Evolutionary conservation across 768 basidiomycete species (phyloP), one percentile per base, ranked within the genome.

Genomic region (Tephrocybe sp.): DNA sequence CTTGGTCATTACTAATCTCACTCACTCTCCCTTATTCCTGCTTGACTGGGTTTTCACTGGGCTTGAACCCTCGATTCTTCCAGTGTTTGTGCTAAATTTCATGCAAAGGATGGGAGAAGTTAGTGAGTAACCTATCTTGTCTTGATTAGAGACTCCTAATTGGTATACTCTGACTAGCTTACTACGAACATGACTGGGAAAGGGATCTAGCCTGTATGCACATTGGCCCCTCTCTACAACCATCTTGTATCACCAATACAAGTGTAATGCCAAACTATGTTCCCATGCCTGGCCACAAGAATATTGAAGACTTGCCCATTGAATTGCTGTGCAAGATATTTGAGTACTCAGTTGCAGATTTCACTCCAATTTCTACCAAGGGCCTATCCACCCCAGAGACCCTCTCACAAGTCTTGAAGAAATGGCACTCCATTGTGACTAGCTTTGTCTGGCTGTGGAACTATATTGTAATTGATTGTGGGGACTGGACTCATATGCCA

Each of bases 271-370:
- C 12, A 12, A 28, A 12, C 3, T 26, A 33, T 6, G 18, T 17
- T 24, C 15, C 26, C 4, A 4, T 12, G 14, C 15, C 17, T 7
- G 47, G 25, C 17, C n/a, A 17, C 4, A 15, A 18, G 8, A 45
- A 26, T 17, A 45, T 51, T 9, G 23, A 44, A 5, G 32, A 26
- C 21, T 14, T 55, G 11, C 56, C 56, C 3, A 20, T 14, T 15
- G 56, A 58, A n/a, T 24, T 58, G 9, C 49, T 58, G 3, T 51
- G 40, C 42, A 50, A 58, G 17, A 45, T 54, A 12, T 54, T 58
- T 14, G 30, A 38, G 45, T 30, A 51, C 14, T 54, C 28, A 9
- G 24, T 44, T 25, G 24, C 36, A 2, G 42, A 52, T 4, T 51
- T 41, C 28, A 28, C 21, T 3, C n/a, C 41, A 9, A 28, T 55